Evolutionary conservation across 345 rosid genomes (phyloP).

Genomic region (sweet orange (Citrus sinensis)): DVS_A1.0 CM039162.1:28570501-28571000

Average conservation of each 20-base stretch:
- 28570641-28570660: slow-evolving; percentile 70
- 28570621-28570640: slow-evolving; percentile 75
- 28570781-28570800: slow-evolving; percentile 53
- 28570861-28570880: not conserved
- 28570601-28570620: slow-evolving; percentile 75
- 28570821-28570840: not conserved
- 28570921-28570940: too few species aligned
- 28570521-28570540: not conserved
- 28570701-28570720: slow-evolving; percentile 68
- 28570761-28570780: slow-evolving; percentile 79
- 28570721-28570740: slow-evolving; percentile 56
- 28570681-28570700: slow-evolving; percentile 77
- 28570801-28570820: slow-evolving; percentile 8
- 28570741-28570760: slow-evolving; percentile 63
- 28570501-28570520: not conserved
- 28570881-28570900: not conserved
- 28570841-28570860: not conserved
- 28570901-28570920: not conserved
- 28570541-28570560: not conserved
- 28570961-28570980: not conserved
- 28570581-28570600: slow-evolving; percentile 38
- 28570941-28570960: not conserved
- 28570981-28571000: not conserved
- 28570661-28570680: slow-evolving; percentile 71
- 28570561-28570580: not conserved